Evolutionary conservation across 192 early-diverging fungal species (phyloP).

Genomic region (Podila verticillata): DNA sequence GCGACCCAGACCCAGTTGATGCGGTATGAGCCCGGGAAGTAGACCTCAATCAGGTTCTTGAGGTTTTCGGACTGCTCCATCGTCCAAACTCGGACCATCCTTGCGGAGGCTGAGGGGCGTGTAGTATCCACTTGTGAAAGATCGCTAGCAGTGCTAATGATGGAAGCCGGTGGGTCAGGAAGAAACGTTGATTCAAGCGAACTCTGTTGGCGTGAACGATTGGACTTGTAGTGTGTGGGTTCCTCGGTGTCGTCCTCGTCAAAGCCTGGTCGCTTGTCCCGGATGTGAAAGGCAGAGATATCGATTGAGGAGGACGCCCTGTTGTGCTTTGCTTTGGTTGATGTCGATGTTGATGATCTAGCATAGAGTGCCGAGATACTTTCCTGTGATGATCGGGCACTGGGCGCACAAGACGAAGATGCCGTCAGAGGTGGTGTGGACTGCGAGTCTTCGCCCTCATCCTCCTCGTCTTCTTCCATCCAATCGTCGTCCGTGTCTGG

Average conservation of each 20-base stretch:
- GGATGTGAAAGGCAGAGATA: background rate
- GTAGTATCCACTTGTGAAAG: background rate
- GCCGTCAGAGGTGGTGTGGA: conserved; percentile 27
- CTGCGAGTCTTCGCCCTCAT: background rate
- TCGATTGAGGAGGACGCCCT: background rate
- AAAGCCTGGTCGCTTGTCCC: conserved; percentile 6
- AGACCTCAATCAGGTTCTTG: conserved; percentile 40
- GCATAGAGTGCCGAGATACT: conserved; percentile 16
- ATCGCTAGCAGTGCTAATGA: background rate
- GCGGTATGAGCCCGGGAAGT: conserved; percentile 42
- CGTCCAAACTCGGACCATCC: conserved; percentile 47
- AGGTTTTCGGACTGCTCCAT: conserved; percentile 39
- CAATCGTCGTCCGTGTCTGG: conserved; percentile 31
- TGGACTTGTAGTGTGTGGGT: background rate
- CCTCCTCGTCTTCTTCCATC: background rate
- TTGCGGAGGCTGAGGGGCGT: conserved; percentile 1
- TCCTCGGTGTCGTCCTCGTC: conserved; percentile 10
- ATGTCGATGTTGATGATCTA: background rate
- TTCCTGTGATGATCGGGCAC: conserved; percentile 30
- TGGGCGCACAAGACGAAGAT: conserved; percentile 22
- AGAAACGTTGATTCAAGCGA: no score
- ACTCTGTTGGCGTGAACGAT: background rate
- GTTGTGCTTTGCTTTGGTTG: background rate
- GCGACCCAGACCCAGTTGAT: conserved; percentile 53
- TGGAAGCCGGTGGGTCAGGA: no score